These are phyloP conservation scores for Sanguinoderma infundibulare DNA, from an alignment of 1,284 basidiomycete species.

Conservation along the genomic window DNA sequence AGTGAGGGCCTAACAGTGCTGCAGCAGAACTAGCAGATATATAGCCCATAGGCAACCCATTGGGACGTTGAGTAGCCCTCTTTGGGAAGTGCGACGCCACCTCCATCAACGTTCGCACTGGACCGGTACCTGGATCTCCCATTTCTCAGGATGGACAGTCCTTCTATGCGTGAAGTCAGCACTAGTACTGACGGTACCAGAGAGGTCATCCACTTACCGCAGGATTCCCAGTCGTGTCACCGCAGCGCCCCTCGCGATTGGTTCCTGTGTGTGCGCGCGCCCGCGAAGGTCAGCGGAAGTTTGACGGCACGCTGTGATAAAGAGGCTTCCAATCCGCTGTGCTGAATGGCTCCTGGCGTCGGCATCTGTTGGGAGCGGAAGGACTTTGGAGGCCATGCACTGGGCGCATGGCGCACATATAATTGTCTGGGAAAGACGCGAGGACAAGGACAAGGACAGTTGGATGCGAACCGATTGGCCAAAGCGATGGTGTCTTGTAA, in stretches of 20 bases:
- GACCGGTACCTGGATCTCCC: not conserved
- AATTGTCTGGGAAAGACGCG: not conserved
- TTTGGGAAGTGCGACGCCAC: too few relatives aligned
- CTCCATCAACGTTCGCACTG: not conserved
- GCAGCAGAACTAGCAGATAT: too few relatives aligned
- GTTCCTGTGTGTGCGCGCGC: not conserved
- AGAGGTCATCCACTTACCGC: not conserved
- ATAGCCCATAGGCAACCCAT: too few relatives aligned
- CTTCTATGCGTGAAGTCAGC: not conserved
- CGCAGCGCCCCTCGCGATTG: not conserved
- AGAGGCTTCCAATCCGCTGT: constrained; percentile 7
- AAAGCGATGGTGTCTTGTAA: not conserved
- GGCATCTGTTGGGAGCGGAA: not conserved
- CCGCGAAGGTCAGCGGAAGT: not conserved
- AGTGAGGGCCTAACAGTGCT: too few relatives aligned
- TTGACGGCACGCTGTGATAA: constrained; percentile 1
- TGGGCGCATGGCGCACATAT: not conserved
- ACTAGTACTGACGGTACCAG: not conserved
- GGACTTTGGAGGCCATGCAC: not conserved
- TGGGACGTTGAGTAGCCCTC: not conserved
- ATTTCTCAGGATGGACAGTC: not conserved
- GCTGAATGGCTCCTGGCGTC: not conserved
- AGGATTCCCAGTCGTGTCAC: not conserved
- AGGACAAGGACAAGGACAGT: not conserved
- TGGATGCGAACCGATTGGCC: too few relatives aligned